These are phyloP conservation scores for Epichloe typhina DNA, from an alignment of 2,329 filamentous ascomycete species.

Conservation along the genomic window DNA sequence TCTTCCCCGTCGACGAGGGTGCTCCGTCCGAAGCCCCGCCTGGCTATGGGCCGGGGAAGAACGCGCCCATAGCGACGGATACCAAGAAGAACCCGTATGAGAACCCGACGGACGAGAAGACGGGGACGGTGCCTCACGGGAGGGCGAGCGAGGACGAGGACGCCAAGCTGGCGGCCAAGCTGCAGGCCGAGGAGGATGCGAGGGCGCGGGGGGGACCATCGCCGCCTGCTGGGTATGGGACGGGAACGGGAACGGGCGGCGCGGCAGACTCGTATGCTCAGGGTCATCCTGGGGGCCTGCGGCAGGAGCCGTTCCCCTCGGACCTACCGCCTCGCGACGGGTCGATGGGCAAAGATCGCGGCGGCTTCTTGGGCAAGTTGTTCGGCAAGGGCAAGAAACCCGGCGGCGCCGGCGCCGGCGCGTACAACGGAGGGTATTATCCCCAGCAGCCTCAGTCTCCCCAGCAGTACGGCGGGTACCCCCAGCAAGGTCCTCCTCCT, in stretches of 20 bases:
- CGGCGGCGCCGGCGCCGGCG: constrained; percentile 10
- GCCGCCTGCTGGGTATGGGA: constrained; percentile 20
- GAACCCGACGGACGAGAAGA: constrained; percentile 13
- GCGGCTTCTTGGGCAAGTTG: constrained; percentile 37
- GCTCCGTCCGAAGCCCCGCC: constrained; percentile 51
- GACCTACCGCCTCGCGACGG: constrained; percentile 30
- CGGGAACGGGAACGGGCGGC: constrained; percentile 11
- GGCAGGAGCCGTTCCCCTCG: constrained; percentile 15
- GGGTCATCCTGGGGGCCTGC: constrained; percentile 10
- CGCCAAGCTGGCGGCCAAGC: constrained; percentile 57
- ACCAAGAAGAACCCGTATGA: constrained; percentile 63
- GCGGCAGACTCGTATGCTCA: constrained; percentile 15
- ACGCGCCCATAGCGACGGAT: constrained; percentile 28
- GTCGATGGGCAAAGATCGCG: constrained; percentile 25
- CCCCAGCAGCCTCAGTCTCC: not conserved
- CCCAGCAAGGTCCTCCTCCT: constrained; percentile 9
- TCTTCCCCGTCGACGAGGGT: constrained; percentile 34
- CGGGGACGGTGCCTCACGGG: constrained; percentile 13
- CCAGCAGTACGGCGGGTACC: constrained; percentile 3
- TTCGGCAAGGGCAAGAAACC: constrained; percentile 29
- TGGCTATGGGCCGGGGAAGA: constrained; percentile 40
- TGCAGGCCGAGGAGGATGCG: constrained; percentile 76
- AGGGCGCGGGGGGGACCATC: constrained; percentile 29
- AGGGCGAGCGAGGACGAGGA: constrained; percentile 43
- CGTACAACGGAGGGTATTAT: constrained; percentile 2